Conservation (phyloP, 164 flowering plant species). For the Sextonia rubra region DNA sequence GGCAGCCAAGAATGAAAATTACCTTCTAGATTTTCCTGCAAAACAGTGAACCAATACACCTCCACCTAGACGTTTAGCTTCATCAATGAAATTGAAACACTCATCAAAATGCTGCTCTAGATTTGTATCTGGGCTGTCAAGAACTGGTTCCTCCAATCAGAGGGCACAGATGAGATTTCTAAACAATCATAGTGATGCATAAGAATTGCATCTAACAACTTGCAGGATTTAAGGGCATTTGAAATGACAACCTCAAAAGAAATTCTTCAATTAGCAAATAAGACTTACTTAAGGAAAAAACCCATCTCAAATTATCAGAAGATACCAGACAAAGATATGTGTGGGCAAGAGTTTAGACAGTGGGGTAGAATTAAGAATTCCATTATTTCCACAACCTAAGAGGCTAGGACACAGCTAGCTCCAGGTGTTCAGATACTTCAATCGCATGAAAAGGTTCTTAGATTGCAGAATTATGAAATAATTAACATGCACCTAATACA, state of each 20-base stretch:
- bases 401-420: not conserved
- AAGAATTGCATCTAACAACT: not conserved
- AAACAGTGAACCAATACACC: constrained; percentile 86
- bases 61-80: constrained; percentile 69
- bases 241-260: not conserved
- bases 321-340: not conserved
- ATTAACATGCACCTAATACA: not conserved
- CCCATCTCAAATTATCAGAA: not conserved
- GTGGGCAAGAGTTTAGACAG: not conserved
- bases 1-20: constrained; percentile 7
- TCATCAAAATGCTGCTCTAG: constrained; percentile 66
- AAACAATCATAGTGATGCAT: not conserved
- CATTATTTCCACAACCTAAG: not conserved
- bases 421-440: not conserved
- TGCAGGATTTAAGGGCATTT: not conserved
- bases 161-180: constrained; percentile 14
- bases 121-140: constrained; percentile 48
- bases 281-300: not conserved
- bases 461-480: not conserved
- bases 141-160: constrained; percentile 23
- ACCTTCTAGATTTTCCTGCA: constrained; percentile 94
- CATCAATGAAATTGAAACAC: constrained; percentile 79
- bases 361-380: not conserved
- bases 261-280: not conserved
- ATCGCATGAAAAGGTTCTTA: not conserved